These are phyloP conservation scores for Yarrowia hollandica DNA, from an alignment of 805 yeast genomes.

Conservation along the genomic window DNA sequence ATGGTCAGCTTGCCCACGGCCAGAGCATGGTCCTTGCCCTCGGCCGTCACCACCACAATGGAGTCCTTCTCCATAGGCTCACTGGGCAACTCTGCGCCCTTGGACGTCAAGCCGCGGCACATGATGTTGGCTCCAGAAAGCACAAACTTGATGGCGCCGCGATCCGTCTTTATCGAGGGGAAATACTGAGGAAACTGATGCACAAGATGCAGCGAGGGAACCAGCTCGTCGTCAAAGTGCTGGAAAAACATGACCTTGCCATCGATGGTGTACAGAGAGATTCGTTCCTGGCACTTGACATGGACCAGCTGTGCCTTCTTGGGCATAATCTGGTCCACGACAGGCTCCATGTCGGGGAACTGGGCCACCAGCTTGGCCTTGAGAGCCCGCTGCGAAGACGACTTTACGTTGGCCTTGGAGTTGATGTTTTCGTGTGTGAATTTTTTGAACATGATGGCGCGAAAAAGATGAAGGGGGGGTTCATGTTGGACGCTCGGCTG, in stretches of 20 bases:
- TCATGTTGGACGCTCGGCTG: no score
- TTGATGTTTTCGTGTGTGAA: constrained; percentile 85
- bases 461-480: no score
- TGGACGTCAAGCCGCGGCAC: constrained; percentile 91
- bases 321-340: constrained; percentile 80
- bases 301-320: constrained; percentile 80
- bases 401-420: constrained; percentile 86
- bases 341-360: constrained; percentile 72
- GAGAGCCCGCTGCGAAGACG: constrained; percentile 90
- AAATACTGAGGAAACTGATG: constrained; percentile 65
- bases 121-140: constrained; percentile 94
- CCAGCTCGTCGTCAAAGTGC: constrained; percentile 72
- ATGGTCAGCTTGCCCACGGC: constrained; percentile 85
- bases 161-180: constrained; percentile 85
- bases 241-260: constrained; percentile 75
- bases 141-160: constrained; percentile 95
- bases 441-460: constrained; percentile 39
- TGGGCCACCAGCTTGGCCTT: constrained; percentile 70
- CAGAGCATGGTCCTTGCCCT: constrained; percentile 86
- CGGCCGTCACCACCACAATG: constrained; percentile 83
- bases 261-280: constrained; percentile 73
- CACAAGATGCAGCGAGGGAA: constrained; percentile 62
- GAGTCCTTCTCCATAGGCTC: constrained; percentile 64
- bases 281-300: constrained; percentile 86
- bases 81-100: constrained; percentile 81